Conservation (phyloP, 805 yeast genomes). For the Pichia cephalocereana region DNA sequence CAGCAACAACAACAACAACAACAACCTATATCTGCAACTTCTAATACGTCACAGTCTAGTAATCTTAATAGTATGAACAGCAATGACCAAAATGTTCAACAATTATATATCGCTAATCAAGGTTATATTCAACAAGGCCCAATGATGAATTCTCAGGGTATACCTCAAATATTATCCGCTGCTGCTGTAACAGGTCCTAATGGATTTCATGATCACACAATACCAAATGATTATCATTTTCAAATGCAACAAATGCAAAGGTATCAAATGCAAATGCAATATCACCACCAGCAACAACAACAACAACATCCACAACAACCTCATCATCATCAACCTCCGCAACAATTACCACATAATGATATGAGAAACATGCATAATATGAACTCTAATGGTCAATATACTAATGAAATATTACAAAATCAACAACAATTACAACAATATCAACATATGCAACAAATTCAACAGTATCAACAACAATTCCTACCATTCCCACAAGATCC, state of each 20-base stretch:
- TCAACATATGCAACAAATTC: background rate
- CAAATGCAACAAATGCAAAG: background rate
- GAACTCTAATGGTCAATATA: background rate
- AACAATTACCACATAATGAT: background rate
- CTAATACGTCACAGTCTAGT: no score
- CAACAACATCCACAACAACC: constrained; percentile 2
- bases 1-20: background rate
- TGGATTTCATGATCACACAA: background rate
- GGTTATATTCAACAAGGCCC: no score
- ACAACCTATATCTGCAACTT: background rate
- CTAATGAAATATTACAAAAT: background rate
- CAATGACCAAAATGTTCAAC: no score
- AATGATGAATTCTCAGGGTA: background rate
- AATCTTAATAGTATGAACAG: no score
- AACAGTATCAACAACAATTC: background rate
- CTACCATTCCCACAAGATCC: no score
- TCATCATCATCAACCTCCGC: background rate
- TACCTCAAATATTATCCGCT: background rate
- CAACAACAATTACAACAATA: background rate
- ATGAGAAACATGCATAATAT: background rate
- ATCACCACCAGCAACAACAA: constrained; percentile 3
- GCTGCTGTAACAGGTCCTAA: no score
- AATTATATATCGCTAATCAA: no score
- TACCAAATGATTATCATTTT: background rate
- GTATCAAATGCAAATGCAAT: constrained; percentile 3